A percentile compares a stretch with the other conserved stretches of the same genome.
phyloP scores from a whole-genome alignment of 148 eudicot species.

The Tetragonia tetragonoides region DNA sequence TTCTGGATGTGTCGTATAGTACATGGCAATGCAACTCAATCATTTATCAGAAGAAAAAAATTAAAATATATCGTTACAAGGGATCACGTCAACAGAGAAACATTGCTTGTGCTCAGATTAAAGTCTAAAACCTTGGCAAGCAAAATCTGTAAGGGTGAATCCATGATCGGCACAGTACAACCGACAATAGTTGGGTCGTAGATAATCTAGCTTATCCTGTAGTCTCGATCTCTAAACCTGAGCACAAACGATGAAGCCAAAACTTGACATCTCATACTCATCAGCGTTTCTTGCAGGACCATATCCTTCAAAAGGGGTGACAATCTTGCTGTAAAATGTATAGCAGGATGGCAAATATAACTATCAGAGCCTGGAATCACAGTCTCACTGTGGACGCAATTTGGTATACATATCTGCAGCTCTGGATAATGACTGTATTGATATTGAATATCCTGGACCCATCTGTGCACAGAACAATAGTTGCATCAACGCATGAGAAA shows the following conservation, averaged over 20 bases:
- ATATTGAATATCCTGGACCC: constrained; percentile 74
- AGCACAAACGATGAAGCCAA: not conserved
- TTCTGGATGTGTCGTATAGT: too few species aligned
- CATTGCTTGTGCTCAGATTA: too few species aligned
- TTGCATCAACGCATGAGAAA: constrained; percentile 6
- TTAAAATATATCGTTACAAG: too few species aligned
- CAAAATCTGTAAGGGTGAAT: too few species aligned
- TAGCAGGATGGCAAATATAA: not conserved
- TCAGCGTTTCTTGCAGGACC: not conserved
- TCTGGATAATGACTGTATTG: constrained; percentile 79
- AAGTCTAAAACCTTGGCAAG: too few species aligned
- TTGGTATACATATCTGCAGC: constrained; percentile 72
- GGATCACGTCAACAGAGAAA: not conserved
- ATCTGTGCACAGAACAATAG: constrained; percentile 46
- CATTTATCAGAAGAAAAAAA: too few species aligned
- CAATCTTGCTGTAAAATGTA: not conserved
- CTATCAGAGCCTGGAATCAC: constrained; percentile 1
- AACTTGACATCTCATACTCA: not conserved
- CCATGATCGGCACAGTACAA: not conserved
- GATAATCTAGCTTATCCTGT: not conserved
- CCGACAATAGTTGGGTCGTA: not conserved
- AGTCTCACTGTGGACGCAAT: constrained; percentile 36
- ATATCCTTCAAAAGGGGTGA: not conserved
- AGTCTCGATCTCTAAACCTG: not conserved
- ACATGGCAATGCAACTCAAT: too few species aligned